phyloP scores from a whole-genome alignment of 192 early-diverging fungal species.

The Jimgerdemannia flammicorona region DNA sequence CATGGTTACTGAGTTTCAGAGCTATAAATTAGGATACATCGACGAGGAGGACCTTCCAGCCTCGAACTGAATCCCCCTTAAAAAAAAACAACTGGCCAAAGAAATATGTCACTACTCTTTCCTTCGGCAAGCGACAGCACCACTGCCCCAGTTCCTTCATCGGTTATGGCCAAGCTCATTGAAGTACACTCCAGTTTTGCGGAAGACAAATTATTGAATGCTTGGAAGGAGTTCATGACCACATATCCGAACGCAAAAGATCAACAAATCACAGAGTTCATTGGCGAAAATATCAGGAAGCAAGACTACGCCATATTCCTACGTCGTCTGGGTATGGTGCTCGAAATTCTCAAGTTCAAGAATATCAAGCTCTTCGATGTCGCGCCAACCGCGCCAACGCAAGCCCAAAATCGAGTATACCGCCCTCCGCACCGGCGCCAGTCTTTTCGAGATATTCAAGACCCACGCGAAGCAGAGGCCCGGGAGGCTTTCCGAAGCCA shows the following conservation, averaged over 20 bases:
- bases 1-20: no score
- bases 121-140: no score
- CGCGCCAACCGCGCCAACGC: no score
- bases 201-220: not conserved
- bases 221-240: not conserved
- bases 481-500: not conserved
- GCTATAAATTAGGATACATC: no score
- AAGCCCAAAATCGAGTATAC: no score
- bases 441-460: no score
- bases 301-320: not conserved
- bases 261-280: not conserved
- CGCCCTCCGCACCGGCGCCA: no score
- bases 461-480: not conserved
- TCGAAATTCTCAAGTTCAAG: not conserved
- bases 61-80: no score
- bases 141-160: not conserved
- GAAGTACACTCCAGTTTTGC: not conserved
- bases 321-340: not conserved
- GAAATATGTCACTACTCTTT: no score
- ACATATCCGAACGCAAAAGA: not conserved
- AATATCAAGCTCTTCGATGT: not conserved
- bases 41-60: no score
- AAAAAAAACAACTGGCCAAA: no score
- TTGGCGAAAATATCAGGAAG: not conserved
- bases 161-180: not conserved